Base-by-base conservation (phyloP, 2,329 filamentous ascomycete species). In the Phialemoniopsis sp. region DNA sequence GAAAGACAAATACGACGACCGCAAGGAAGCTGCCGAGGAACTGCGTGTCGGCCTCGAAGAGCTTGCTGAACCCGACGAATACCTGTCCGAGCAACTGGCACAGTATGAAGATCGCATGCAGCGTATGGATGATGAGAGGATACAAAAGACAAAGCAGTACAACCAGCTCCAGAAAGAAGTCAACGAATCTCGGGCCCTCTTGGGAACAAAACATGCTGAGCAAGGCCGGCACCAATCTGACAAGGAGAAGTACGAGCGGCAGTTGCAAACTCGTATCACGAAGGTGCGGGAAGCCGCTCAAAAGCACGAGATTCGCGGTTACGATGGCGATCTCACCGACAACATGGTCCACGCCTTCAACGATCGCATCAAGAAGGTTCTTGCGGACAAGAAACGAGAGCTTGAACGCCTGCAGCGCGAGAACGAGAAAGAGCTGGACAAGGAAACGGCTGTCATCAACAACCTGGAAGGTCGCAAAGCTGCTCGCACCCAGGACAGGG, bases 231-330 rank as follows among this genome's bases (percentile, higher is more conserved):
- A 85, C 50, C 80, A 93, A 59, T 91, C 90, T 3, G 85, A 95
- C 56, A 89, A 91, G 64, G 84, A 87, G 45, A 87, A 85, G 52
- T 88, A 93, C 56, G 88, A 96, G 56, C 79, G 85, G 4, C 87
- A 96, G 48, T 58, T 95, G 4, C 70, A 79, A 49, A 70, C 77
- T 33, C 85, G 91, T 30, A 74, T 84, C 52, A 72, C 76, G 9
- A 76, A 95, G 59, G 80, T 96, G 40, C 88, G 82, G 47, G 82
- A 90, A 41, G 81, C 87, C 29, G 89, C 91, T 13, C 73, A 79
- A 34, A 73, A 72, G 18, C 87, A 95, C 59, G 82, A 79, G 42
- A 87, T 98, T 46, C 83, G 88, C 28, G 90, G 90, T 0, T 95
- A 86, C 54, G 89, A 95, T 46, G 78, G 83, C 15, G 80, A 89